Conservation (phyloP, 306 rosid species). For the Begonia fuchsioides region DNA sequence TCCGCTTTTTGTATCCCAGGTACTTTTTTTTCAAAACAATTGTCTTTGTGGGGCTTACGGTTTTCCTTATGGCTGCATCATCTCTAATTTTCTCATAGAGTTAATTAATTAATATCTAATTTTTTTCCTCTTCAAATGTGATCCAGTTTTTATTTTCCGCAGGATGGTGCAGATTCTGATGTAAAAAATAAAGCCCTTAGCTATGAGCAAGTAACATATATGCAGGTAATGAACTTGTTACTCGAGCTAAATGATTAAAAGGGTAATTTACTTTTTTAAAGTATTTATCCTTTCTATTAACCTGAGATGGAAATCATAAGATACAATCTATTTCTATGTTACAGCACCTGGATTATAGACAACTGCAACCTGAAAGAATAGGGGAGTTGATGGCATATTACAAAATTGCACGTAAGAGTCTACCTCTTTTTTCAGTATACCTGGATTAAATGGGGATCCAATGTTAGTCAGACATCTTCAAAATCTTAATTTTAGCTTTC, state of each 20-base stretch:
- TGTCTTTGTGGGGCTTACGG: neutral
- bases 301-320: no score
- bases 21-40: slow-evolving; percentile 20
- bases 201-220: slow-evolving; percentile 59
- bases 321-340: slow-evolving; percentile 10
- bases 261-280: no score
- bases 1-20: slow-evolving; percentile 96
- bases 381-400: slow-evolving; percentile 94
- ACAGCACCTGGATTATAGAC: slow-evolving; percentile 83
- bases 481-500: no score
- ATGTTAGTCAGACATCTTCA: neutral
- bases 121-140: neutral
- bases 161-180: slow-evolving; percentile 71
- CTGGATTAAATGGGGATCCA: neutral
- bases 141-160: slow-evolving; percentile 9
- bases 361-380: slow-evolving; percentile 55
- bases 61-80: neutral
- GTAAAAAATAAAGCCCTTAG: slow-evolving; percentile 75
- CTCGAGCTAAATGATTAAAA: neutral
- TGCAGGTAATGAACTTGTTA: slow-evolving; percentile 49
- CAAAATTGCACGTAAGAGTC: slow-evolving; percentile 70
- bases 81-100: slow-evolving; percentile 11
- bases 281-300: no score
- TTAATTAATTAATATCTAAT: neutral
- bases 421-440: slow-evolving; percentile 1